A percentile compares a stretch with the other conserved stretches of the same genome.
These are phyloP conservation scores for Fusarium concolor DNA, from an alignment of 2,329 filamentous ascomycete species.

Conservation along the genomic window DNA sequence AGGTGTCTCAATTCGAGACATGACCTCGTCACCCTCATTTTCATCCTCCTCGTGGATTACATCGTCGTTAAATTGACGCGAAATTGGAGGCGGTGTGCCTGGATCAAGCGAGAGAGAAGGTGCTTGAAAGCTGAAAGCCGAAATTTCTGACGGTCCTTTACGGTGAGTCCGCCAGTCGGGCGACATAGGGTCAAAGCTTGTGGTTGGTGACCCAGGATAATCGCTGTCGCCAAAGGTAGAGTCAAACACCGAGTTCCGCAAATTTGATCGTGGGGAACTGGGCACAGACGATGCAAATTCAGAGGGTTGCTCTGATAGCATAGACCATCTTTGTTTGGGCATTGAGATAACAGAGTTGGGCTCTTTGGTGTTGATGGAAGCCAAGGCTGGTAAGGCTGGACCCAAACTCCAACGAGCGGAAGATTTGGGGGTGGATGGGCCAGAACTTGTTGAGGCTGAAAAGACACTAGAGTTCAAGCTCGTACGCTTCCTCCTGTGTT, in stretches of 20 bases:
- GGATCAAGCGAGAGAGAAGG: constrained; percentile 53
- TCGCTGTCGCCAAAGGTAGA: constrained; percentile 69
- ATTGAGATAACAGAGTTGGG: constrained; percentile 61
- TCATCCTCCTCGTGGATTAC: constrained; percentile 56
- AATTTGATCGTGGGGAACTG: constrained; percentile 82
- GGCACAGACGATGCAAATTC: constrained; percentile 80
- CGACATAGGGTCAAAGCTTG: constrained; percentile 76
- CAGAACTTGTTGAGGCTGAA: constrained; percentile 61
- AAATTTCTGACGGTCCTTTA: constrained; percentile 68
- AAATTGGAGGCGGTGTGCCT: constrained; percentile 43
- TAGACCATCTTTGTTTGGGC: constrained; percentile 71
- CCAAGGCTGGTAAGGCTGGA: constrained; percentile 54
- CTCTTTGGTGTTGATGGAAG: constrained; percentile 60
- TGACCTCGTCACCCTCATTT: constrained; percentile 42
- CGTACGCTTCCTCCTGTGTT: constrained; percentile 78
- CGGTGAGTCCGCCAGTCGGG: constrained; percentile 66
- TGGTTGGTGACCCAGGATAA: constrained; percentile 84
- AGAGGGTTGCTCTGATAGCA: constrained; percentile 63
- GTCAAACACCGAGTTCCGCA: constrained; percentile 83
- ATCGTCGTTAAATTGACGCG: constrained; percentile 42
- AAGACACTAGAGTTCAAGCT: constrained; percentile 71
- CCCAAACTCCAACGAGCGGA: constrained; percentile 54
- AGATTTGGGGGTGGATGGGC: constrained; percentile 57
- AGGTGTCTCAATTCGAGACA: constrained; percentile 42
- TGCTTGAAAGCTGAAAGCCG: constrained; percentile 61